A percentile compares a stretch with the other conserved stretches of the same genome.
Evolutionary conservation across 1,139 yeast genomes (phyloP).

Genomic region (Hansenula sp.): DNA sequence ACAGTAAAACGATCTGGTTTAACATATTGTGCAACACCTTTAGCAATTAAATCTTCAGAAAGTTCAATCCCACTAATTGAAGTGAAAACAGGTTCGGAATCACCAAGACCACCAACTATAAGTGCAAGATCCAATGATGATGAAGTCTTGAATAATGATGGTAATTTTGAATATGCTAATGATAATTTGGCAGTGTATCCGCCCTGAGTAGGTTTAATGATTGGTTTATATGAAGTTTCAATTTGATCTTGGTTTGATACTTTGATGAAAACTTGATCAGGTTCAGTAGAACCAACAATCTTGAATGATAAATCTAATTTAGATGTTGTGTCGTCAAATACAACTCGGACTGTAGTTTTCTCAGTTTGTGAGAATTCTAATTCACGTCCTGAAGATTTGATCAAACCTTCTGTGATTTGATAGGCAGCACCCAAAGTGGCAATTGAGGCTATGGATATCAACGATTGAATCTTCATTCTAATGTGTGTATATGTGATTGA

Average conservation of each 20-base stretch:
- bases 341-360: conserved; percentile 9
- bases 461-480: conserved; percentile 2
- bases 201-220: conserved; percentile 7
- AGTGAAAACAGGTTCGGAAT: conserved; percentile 6
- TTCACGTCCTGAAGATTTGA: conserved; percentile 8
- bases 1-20: conserved; percentile 41
- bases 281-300: conserved; percentile 7
- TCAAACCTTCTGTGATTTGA: conserved; percentile 8
- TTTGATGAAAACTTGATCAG: conserved; percentile 20
- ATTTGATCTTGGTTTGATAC: conserved; percentile 14
- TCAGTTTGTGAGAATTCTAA: conserved; percentile 8
- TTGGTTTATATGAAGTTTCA: conserved; percentile 21
- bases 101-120: conserved; percentile 24
- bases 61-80: conserved; percentile 17
- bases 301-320: conserved; percentile 17
- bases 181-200: conserved; percentile 11
- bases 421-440: background rate
- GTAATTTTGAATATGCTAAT: conserved; percentile 32
- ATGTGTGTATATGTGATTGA: too few species aligned
- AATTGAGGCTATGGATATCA: background rate
- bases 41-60: conserved; percentile 11
- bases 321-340: conserved; percentile 10
- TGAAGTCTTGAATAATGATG: conserved; percentile 35
- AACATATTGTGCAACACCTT: conserved; percentile 16
- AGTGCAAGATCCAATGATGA: conserved; percentile 31